Evolutionary conservation across 1,139 yeast genomes (phyloP).

Genomic region (Hemisphaericaspora subhashii): DNA sequence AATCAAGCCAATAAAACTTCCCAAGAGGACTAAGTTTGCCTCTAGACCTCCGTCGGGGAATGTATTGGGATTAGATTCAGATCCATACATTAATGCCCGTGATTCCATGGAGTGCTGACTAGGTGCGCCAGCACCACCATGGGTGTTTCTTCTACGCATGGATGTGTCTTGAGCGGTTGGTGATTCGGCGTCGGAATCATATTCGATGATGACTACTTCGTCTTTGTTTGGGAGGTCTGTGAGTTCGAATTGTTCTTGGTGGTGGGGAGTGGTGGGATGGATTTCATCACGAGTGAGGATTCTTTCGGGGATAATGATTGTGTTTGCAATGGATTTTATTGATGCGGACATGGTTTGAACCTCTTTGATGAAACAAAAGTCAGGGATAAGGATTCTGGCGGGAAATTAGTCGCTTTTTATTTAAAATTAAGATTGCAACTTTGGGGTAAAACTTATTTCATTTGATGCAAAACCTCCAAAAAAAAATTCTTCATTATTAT

Average conservation of each 20-base stretch:
- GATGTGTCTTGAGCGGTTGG: not conserved
- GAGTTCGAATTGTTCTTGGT: not conserved
- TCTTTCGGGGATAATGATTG: not conserved
- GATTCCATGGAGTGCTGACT: constrained; percentile 6
- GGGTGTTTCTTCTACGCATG: not conserved
- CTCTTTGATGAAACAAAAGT: too few species aligned
- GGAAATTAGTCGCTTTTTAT: too few species aligned
- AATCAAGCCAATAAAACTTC: constrained; percentile 58
- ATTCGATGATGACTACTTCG: not conserved
- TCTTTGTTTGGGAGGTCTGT: not conserved
- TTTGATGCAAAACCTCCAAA: too few species aligned
- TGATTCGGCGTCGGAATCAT: not conserved
- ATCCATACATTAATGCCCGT: constrained; percentile 22
- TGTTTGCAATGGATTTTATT: not conserved
- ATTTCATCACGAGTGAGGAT: not conserved
- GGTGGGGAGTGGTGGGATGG: not conserved
- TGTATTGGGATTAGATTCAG: constrained; percentile 25
- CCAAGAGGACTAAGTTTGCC: constrained; percentile 62
- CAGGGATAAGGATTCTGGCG: not conserved
- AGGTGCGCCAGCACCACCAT: too few species aligned
- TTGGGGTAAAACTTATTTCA: too few species aligned
- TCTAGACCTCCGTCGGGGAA: constrained; percentile 65
- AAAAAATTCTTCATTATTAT: too few species aligned
- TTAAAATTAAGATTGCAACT: too few species aligned
- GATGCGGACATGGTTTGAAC: too few species aligned